Evolutionary conservation across 1,284 basidiomycete species (phyloP).

Genomic region (Cutaneotrichosporon sp.): DNA sequence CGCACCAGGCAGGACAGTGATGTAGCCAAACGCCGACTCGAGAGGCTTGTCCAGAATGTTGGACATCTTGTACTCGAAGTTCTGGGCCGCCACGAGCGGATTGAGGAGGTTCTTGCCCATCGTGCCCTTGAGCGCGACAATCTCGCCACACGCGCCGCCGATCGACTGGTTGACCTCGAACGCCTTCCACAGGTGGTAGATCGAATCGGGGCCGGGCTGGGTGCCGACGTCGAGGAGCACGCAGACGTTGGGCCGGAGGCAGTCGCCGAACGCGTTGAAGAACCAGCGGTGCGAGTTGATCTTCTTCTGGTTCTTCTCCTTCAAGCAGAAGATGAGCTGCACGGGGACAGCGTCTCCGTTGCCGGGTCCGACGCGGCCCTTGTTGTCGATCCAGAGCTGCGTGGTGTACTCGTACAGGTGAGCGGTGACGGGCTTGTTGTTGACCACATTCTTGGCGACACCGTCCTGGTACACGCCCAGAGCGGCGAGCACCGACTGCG

Average conservation of each 20-base stretch:
- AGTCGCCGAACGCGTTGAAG: slow-evolving; percentile 58
- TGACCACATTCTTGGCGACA: slow-evolving; percentile 88
- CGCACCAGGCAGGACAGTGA: slow-evolving; percentile 88
- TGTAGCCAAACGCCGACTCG: slow-evolving; percentile 79
- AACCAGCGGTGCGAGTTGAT: slow-evolving; percentile 84
- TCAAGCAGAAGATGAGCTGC: slow-evolving; percentile 91
- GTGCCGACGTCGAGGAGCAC: slow-evolving; percentile 94
- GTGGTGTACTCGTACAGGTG: slow-evolving; percentile 96
- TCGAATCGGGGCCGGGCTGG: slow-evolving; percentile 80
- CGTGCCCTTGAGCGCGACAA: slow-evolving; percentile 86
- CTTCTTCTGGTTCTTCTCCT: slow-evolving; percentile 84
- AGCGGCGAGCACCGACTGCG: slow-evolving; percentile 78
- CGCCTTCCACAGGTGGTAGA: slow-evolving; percentile 96
- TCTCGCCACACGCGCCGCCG: slow-evolving; percentile 95
- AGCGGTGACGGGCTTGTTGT: slow-evolving; percentile 79
- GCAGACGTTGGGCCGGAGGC: slow-evolving; percentile 77
- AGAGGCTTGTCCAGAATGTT: slow-evolving; percentile 90
- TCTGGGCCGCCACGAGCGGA: slow-evolving; percentile 64
- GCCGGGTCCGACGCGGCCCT: slow-evolving; percentile 69
- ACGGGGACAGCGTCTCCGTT: slow-evolving; percentile 79
- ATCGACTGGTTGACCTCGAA: slow-evolving; percentile 96
- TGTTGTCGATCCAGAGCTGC: slow-evolving; percentile 78
- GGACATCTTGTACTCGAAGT: slow-evolving; percentile 88
- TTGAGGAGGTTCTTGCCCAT: slow-evolving; percentile 75
- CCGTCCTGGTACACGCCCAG: slow-evolving; percentile 86